Evolutionary conservation across 1,139 yeast genomes (phyloP), one percentile per base, ranked within the genome.

Genomic region (Suhomyces panamericanus): DNA sequence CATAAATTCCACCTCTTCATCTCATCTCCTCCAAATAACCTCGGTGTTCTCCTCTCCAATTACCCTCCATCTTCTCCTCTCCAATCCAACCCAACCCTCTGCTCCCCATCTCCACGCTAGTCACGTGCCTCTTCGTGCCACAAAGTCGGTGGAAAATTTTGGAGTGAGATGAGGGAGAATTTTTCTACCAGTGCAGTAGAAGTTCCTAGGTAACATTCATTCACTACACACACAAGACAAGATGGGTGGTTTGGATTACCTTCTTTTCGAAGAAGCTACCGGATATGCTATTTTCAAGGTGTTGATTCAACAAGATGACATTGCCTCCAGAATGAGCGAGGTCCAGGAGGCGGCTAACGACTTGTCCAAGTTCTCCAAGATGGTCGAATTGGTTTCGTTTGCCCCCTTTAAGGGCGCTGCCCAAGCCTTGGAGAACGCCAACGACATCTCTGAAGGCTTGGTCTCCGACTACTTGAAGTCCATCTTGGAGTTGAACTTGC

Each of bases 331-430:
- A 67, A 78, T 87, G 72, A 84, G 86, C 68, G 99, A 95, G 71
- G 99, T 95, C 35, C 98, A 93, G 75, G 85, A 84, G 59, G 95
- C 96, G 47, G 80, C 91, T 52, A 84, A 79, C 60, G 99, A 95
- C 62, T 81, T 93, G 57, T 85, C 85, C 54, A 81, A 84, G 64
- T 93, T 93, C 67, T 88, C 96, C 61, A 93, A 93, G 73, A 79
- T 93, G 78, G 83, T 93, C 57, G 96, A 91, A 70, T 80, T 93
- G 52, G 95, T 89, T 33, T 87, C 96, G 22, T 95, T 93, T 73
- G 96, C 97, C 52, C 99, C 99, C 43, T 93, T 95, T 80, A 90
- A 93, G 73, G 96, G 96, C 59, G 99, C 99, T 49, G 98, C 99
- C 48, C 97, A 93, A 70, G 99, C 99, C 50, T 80, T 93, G 62